Evolutionary conservation across 139 green algal species (phyloP), one percentile per base, ranked within the genome.

Genomic region (Eudorina sp.): DNA sequence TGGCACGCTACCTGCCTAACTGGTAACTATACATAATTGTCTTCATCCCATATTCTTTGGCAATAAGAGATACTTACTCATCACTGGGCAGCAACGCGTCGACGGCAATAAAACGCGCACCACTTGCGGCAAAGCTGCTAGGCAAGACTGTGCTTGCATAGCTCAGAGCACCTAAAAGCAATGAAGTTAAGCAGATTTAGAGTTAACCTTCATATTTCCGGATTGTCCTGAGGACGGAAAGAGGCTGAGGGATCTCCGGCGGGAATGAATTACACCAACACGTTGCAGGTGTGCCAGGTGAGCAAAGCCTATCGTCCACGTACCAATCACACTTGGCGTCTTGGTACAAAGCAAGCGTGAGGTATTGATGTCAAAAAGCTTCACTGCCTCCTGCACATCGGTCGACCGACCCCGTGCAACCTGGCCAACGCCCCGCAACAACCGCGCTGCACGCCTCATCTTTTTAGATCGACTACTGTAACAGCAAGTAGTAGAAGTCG

Each of bases 31-130:
- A n/a, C 45, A 58, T n/a, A 43, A 34, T 90, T 29, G 38, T 45
- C 3, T 29, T 53, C 21, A 48, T 25, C 34, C 25, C 23, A 27
- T 36, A n/a, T 21, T 43, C 72, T 38, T 45, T n/a, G 25, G 77
- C 53, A 76, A 76, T 36, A n/a, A n/a, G n/a, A n/a, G 14, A 23
- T 6, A 94, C 94, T 88, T 78, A 97, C 95, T 90, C 87, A 86
- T 98, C 96, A 76, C 90, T 95, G 25, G 96, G 96, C 90, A 92
- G 86, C 40, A 98, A 86, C 29, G 94, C 92, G 53, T 95, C 86
- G 19, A 97, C 89, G 0, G 94, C 93, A 78, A 98, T 98, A 87
- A 46, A 40, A 45, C 95, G 91, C n/a, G 91, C 51, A 38, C 90
- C 90, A n/a, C 36, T 72, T 3, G 77, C 83, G 58, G 90, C 89